Conservation (phyloP, 495 filamentous ascomycete species). For the Hypoxylon subgilvum region DNA sequence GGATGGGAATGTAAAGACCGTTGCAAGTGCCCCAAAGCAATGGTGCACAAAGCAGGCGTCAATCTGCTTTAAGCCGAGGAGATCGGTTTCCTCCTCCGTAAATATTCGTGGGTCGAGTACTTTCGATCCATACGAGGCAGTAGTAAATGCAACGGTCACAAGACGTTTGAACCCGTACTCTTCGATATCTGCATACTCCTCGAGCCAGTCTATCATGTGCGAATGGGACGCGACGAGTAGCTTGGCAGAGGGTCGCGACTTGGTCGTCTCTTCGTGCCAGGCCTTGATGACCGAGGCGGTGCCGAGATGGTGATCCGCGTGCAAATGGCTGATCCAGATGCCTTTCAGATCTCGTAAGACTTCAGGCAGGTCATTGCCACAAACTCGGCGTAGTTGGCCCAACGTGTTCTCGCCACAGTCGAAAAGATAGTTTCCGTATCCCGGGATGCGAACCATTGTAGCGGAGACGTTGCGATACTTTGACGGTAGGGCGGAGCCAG, state of each 20-base stretch:
- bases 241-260: slow-evolving; percentile 25
- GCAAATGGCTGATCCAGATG: slow-evolving; percentile 93
- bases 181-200: slow-evolving; percentile 79
- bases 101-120: slow-evolving; percentile 13
- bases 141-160: slow-evolving; percentile 30
- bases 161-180: slow-evolving; percentile 69
- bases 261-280: slow-evolving; percentile 65
- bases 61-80: slow-evolving; percentile 55
- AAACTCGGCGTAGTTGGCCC: slow-evolving; percentile 84
- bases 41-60: slow-evolving; percentile 72
- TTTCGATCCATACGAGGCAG: slow-evolving; percentile 11
- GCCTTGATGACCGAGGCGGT: slow-evolving; percentile 76
- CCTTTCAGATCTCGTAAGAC: slow-evolving; percentile 77
- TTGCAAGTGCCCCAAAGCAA: slow-evolving; percentile 78
- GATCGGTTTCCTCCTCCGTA: slow-evolving; percentile 23
- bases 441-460: slow-evolving; percentile 84
- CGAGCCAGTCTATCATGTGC: slow-evolving; percentile 72
- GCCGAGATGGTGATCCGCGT: slow-evolving; percentile 96
- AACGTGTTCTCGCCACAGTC: slow-evolving; percentile 94
- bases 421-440: slow-evolving; percentile 79
- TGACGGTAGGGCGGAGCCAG: slow-evolving; percentile 84
- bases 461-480: slow-evolving; percentile 95
- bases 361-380: slow-evolving; percentile 65
- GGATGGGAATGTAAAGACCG: slow-evolving; percentile 74
- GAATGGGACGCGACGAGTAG: slow-evolving; percentile 62